These are phyloP conservation scores for Polyrhizophydium stewartii DNA, from an alignment of 371 early-diverging fungal species.

Conservation along the genomic window DNA sequence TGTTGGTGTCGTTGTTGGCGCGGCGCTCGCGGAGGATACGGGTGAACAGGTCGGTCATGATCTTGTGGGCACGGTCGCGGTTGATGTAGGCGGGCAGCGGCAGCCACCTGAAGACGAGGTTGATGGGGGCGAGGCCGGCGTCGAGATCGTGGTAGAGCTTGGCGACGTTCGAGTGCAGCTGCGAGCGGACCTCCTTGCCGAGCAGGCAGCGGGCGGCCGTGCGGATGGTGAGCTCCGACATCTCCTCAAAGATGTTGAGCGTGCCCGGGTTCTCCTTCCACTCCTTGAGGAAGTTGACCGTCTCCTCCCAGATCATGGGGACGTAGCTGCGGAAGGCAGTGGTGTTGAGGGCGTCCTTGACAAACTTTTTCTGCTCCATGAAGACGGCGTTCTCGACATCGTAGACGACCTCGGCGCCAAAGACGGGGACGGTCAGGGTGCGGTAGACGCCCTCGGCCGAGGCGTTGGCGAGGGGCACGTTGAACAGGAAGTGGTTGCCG, in stretches of 20 bases:
- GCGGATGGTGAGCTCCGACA: constrained; percentile 88
- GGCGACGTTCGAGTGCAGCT: constrained; percentile 74
- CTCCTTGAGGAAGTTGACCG: constrained; percentile 64
- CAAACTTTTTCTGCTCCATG: constrained; percentile 97
- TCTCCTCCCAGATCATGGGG: constrained; percentile 82
- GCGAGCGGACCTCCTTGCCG: constrained; percentile 87
- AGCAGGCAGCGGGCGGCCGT: constrained; percentile 93
- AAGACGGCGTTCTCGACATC: constrained; percentile 88
- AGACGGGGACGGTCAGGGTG: constrained; percentile 90
- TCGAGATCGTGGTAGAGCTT: constrained; percentile 93
- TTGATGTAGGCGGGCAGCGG: constrained; percentile 75
- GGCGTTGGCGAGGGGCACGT: constrained; percentile 81
- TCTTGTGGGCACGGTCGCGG: constrained; percentile 81
- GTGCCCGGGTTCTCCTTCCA: constrained; percentile 45
- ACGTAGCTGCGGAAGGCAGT: constrained; percentile 86
- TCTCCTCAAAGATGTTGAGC: constrained; percentile 71
- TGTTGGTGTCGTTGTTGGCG: constrained; percentile 41
- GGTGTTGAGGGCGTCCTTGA: constrained; percentile 86
- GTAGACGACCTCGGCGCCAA: constrained; percentile 95
- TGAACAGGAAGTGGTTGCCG: constrained; percentile 95
- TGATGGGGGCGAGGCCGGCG: constrained; percentile 90
- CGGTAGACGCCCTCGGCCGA: constrained; percentile 94
- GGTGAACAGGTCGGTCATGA: constrained; percentile 77
- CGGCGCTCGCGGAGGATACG: constrained; percentile 79
- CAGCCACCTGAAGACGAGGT: constrained; percentile 83